These are phyloP conservation scores for Aurinia saxatilis DNA, from an alignment of 345 rosid species.

Conservation along the genomic window DNA sequence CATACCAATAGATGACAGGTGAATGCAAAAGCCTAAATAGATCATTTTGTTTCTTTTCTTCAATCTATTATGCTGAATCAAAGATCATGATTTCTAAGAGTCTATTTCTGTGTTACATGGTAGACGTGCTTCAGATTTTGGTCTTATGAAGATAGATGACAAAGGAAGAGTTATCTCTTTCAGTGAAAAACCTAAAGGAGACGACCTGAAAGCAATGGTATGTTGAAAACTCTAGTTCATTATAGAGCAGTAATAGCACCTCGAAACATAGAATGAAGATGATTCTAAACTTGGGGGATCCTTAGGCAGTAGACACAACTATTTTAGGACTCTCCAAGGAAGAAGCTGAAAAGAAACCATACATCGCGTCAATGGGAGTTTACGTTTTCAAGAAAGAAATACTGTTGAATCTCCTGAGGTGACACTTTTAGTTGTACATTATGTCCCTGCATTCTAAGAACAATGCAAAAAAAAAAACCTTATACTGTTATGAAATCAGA, in stretches of 20 bases:
- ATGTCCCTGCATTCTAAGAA: not conserved
- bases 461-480: not conserved
- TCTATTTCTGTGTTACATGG: slow-evolving; percentile 28
- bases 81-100: slow-evolving; percentile 18
- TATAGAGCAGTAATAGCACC: not conserved
- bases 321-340: slow-evolving; percentile 73
- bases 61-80: not conserved
- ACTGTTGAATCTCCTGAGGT: slow-evolving; percentile 88
- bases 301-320: slow-evolving; percentile 83
- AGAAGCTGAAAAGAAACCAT: slow-evolving; percentile 81
- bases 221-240: not conserved
- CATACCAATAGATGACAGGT: slow-evolving; percentile 84
- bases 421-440: slow-evolving; percentile 6
- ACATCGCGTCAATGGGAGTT: slow-evolving; percentile 97
- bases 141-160: slow-evolving; percentile 91
- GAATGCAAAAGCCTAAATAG: slow-evolving; percentile 1
- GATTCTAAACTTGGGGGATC: slow-evolving; percentile 3
- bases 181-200: slow-evolving; percentile 91
- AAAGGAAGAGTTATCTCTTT: slow-evolving; percentile 76
- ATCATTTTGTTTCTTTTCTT: not conserved
- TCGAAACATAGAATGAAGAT: not conserved
- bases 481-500: slow-evolving; percentile 37
- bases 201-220: slow-evolving; percentile 80
- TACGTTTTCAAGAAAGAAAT: slow-evolving; percentile 94
- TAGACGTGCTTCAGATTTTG: slow-evolving; percentile 97